Percentiles rank a stretch among this genome's conserved stretches.
phyloP scores from a whole-genome alignment of 768 basidiomycete genomes.

The Russula sp. region DNA sequence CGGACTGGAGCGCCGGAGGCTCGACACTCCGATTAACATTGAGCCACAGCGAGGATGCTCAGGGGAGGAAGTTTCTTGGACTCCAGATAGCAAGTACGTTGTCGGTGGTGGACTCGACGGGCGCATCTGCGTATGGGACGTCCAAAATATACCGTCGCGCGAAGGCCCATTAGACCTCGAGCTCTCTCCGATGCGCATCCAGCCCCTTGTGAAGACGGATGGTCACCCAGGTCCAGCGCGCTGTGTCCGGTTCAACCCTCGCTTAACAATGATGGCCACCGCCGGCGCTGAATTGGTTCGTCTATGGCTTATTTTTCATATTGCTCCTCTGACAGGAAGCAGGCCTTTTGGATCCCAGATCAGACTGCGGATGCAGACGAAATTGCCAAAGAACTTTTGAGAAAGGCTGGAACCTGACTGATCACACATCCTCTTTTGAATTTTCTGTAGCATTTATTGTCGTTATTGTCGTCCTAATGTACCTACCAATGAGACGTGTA shows the following conservation, averaged over 20 bases:
- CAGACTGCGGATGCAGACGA: slow-evolving; percentile 65
- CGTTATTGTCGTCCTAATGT: slow-evolving; percentile 3
- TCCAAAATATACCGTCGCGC: slow-evolving; percentile 56
- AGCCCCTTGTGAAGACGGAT: slow-evolving; percentile 54
- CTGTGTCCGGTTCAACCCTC: slow-evolving; percentile 88
- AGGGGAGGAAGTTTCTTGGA: slow-evolving; percentile 93
- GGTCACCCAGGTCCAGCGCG: slow-evolving; percentile 82
- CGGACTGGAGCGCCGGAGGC: slow-evolving; percentile 71
- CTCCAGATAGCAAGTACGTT: slow-evolving; percentile 89
- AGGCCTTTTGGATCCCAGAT: slow-evolving; percentile 72
- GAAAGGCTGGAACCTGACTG: slow-evolving; percentile 42
- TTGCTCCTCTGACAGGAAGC: slow-evolving; percentile 6
- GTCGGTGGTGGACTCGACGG: slow-evolving; percentile 85
- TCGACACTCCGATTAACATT: slow-evolving; percentile 49
- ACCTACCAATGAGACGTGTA: background rate
- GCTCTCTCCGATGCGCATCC: slow-evolving; percentile 49
- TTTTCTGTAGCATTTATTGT: slow-evolving; percentile 8
- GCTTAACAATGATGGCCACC: slow-evolving; percentile 81
- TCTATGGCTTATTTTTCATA: slow-evolving; percentile 17
- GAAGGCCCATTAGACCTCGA: slow-evolving; percentile 55
- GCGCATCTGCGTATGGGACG: slow-evolving; percentile 83
- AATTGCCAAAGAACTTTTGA: slow-evolving; percentile 64
- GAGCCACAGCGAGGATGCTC: slow-evolving; percentile 76
- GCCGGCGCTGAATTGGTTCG: slow-evolving; percentile 82
- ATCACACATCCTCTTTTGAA: background rate